These are phyloP conservation scores for Penicillium polonicum DNA, from an alignment of 2,329 filamentous ascomycete genomes.

Conservation along the genomic window DNA sequence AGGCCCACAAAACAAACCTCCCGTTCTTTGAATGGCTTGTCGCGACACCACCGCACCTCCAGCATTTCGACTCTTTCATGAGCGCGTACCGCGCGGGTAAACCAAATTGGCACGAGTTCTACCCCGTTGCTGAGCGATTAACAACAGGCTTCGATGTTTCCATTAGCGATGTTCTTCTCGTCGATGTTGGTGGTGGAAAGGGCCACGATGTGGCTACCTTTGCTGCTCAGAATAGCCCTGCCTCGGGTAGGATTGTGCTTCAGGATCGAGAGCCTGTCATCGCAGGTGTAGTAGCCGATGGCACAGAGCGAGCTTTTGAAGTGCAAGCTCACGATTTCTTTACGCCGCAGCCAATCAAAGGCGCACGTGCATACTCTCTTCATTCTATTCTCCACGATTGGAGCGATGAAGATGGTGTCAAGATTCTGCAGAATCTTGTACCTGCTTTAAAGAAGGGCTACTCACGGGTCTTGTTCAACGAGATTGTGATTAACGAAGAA, in stretches of 20 bases:
- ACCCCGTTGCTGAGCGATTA: conserved; percentile 22
- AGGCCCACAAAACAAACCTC: conserved; percentile 36
- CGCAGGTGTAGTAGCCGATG: neutral
- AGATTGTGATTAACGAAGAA: conserved; percentile 24
- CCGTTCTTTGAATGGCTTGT: conserved; percentile 42
- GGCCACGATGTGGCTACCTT: conserved; percentile 23
- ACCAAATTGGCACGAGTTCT: conserved; percentile 37
- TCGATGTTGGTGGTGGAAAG: conserved; percentile 26
- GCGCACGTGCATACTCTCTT: conserved; percentile 29
- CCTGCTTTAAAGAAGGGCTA: conserved; percentile 21
- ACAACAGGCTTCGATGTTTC: conserved; percentile 12
- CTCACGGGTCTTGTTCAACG: conserved; percentile 23
- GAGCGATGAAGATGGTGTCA: conserved; percentile 23
- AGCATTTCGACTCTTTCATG: conserved; percentile 41
- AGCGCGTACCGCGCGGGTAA: conserved; percentile 40
- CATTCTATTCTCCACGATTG: conserved; percentile 29
- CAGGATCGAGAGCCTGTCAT: conserved; percentile 21
- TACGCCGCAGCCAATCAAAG: conserved; percentile 20
- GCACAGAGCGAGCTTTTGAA: conserved; percentile 9
- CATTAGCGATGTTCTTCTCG: conserved; percentile 17
- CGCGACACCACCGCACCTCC: conserved; percentile 36
- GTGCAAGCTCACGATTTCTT: conserved; percentile 20
- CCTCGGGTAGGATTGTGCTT: conserved; percentile 9
- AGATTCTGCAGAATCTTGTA: conserved; percentile 21
- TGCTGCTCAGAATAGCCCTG: neutral